Evolutionary conservation across 352 stramenopile species (phyloP).

Genomic region (Phytophthora ramorum): DNA sequence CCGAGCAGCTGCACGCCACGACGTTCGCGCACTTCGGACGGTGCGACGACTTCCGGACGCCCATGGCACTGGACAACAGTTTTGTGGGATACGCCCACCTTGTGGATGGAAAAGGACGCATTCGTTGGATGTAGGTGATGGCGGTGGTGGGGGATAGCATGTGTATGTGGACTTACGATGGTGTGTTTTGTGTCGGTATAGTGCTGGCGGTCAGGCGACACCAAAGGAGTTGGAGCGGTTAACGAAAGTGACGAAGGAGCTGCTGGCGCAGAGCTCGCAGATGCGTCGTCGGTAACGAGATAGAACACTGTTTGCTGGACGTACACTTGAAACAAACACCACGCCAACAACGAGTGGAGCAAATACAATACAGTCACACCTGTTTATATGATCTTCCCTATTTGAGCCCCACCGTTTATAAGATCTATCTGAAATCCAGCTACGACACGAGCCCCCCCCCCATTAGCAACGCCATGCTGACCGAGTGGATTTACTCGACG

Average conservation of each 20-base stretch:
- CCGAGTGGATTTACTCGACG: background rate
- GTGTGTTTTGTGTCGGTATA: slow-evolving; percentile 37
- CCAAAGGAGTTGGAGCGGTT: slow-evolving; percentile 66
- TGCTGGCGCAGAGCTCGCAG: slow-evolving; percentile 61
- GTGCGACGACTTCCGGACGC: slow-evolving; percentile 83
- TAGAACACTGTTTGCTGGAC: slow-evolving; percentile 10
- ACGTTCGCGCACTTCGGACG: slow-evolving; percentile 80
- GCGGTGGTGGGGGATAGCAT: background rate
- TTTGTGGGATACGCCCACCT: slow-evolving; percentile 89
- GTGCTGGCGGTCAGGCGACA: slow-evolving; percentile 68
- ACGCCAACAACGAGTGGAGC: background rate
- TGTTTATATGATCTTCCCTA: too few relatives aligned
- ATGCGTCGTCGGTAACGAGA: slow-evolving; percentile 27
- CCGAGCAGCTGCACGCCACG: slow-evolving; percentile 49
- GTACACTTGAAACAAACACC: slow-evolving; percentile 5
- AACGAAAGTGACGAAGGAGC: slow-evolving; percentile 61
- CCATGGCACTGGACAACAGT: slow-evolving; percentile 84
- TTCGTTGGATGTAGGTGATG: slow-evolving; percentile 85
- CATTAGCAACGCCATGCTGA: background rate
- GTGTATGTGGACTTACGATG: slow-evolving; percentile 12
- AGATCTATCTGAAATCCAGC: too few relatives aligned
- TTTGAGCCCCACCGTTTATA: too few relatives aligned
- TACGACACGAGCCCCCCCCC: too few relatives aligned
- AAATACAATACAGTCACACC: slow-evolving; percentile 20
- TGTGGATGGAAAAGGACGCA: slow-evolving; percentile 79